Base-by-base conservation (phyloP, 2,329 filamentous ascomycete species). In the Ustulina deusta region DNA sequence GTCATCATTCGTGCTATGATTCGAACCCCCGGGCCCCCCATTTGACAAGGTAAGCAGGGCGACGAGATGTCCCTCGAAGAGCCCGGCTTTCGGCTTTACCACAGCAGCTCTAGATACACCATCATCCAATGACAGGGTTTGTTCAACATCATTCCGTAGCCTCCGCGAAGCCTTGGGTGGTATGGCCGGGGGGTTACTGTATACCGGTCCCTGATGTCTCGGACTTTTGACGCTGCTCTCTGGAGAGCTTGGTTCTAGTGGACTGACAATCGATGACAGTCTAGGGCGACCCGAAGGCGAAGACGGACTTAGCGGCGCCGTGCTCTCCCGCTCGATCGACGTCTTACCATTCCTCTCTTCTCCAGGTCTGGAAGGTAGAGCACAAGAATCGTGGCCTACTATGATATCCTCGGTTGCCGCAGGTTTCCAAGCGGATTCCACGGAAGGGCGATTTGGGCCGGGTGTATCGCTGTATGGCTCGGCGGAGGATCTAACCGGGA, bases 61-160 rank as follows among this genome's bases (percentile, higher is more conserved):
- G 34, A 86, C 81, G 36, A 83, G 75, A 67, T 83, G 83, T 15
- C 82, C 83, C 68, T 87, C 84, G 54, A 87, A 82, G 15, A 82
- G 79, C 9, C 85, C 85, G 10, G 84, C 84, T 64, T 81, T 83
- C 20, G 85, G 85, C 34, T 77, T 81, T 25, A 86, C 77, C 15
- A 85, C 75, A 48, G 79, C 81, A 15, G 82, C 80, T 66, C 77
- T 79, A 29, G 78, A 79, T 15, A 86, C 79, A 22, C 79, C 78
- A 27, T 76, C 78, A 32, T 81, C 81, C 20, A 79, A 78, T 38
- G 75, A 78, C 1, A 85, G 74, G 13, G 83, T 76, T 55, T 80
- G 74, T 68, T 84, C 82, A 20, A 79, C 76, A 48, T 80, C 76
- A 56, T 73, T 71, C 51, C 75, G 70, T 54, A 72, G 65, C 63